These are phyloP conservation scores for Papiliotrema fonsecae DNA, from an alignment of 1,284 basidiomycete genomes.

Conservation along the genomic window DNA sequence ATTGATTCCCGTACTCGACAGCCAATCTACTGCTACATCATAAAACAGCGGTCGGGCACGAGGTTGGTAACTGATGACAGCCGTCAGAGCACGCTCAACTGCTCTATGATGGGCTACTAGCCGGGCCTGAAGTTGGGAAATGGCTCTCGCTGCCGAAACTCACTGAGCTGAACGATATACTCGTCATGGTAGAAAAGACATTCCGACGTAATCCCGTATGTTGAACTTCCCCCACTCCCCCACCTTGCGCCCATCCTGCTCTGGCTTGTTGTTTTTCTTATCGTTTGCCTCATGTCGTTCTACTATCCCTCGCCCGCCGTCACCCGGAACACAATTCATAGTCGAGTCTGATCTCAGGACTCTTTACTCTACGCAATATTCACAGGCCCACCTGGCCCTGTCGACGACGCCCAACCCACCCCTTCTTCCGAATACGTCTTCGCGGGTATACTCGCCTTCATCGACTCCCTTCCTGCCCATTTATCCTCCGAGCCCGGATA, in stretches of 20 bases:
- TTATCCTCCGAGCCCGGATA: slow-evolving; percentile 38
- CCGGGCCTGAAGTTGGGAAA: slow-evolving; percentile 21
- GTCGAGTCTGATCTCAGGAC: slow-evolving; percentile 15
- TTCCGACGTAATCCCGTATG: slow-evolving; percentile 22
- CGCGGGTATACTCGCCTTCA: slow-evolving; percentile 33
- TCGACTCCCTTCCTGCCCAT: slow-evolving; percentile 20
- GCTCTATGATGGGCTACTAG: slow-evolving; percentile 22
- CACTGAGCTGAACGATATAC: slow-evolving; percentile 24
- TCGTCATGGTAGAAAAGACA: slow-evolving; percentile 22
- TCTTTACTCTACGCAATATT: slow-evolving; percentile 30
- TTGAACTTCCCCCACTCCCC: too few species aligned
- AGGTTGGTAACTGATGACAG: slow-evolving; percentile 11
- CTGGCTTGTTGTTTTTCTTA: not conserved
- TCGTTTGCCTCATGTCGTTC: too few species aligned
- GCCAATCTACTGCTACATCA: too few species aligned
- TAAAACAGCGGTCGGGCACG: too few species aligned
- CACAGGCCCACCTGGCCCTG: slow-evolving; percentile 18
- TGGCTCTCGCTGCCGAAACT: slow-evolving; percentile 19
- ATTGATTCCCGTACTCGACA: too few species aligned
- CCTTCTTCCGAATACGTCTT: slow-evolving; percentile 29
- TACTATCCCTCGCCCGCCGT: too few species aligned
- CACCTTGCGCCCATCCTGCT: not conserved
- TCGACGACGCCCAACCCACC: slow-evolving; percentile 3
- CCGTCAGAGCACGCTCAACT: slow-evolving; percentile 33
- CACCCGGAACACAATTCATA: too few species aligned